Evolutionary conservation across 176 grass and related monocot species (phyloP).

Genomic region (Triticum turgidum): DNA sequence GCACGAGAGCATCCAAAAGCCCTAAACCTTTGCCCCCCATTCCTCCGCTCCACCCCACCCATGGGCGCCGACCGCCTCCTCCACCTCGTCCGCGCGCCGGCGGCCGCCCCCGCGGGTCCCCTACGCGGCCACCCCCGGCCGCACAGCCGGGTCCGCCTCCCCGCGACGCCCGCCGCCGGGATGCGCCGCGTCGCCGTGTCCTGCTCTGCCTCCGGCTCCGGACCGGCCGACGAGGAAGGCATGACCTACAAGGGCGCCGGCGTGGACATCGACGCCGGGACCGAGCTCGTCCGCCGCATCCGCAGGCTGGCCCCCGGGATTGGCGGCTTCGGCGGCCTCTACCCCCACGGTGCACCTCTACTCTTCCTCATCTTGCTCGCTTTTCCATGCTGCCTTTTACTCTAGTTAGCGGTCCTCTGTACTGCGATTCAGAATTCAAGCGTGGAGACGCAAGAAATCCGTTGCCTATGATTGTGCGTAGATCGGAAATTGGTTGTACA

Average conservation of each 20-base stretch:
- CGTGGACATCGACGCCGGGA: slow-evolving; percentile 82
- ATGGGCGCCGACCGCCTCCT: slow-evolving; percentile 49
- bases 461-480: not conserved
- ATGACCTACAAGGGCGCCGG: slow-evolving; percentile 84
- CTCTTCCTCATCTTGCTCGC: not conserved
- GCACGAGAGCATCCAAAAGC: not conserved
- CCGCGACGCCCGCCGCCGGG: not conserved
- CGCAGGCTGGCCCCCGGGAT: slow-evolving; percentile 77
- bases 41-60: slow-evolving; percentile 1
- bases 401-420: not conserved
- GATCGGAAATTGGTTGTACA: not conserved
- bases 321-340: slow-evolving; percentile 90
- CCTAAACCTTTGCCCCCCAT: not conserved
- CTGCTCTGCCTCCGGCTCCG: slow-evolving; percentile 21
- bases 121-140: not conserved
- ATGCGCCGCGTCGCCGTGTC: slow-evolving; percentile 24
- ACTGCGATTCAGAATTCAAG: not conserved
- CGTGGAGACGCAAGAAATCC: not conserved
- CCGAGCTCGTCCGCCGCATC: slow-evolving; percentile 86
- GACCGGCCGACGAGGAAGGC: not conserved
- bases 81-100: slow-evolving; percentile 28
- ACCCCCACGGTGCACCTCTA: slow-evolving; percentile 44
- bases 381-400: not conserved
- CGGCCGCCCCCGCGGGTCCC: not conserved
- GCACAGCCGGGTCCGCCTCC: not conserved